Base-by-base conservation (phyloP, 352 stramenopile genomes). In the Phytopythium helicoides region DNA sequence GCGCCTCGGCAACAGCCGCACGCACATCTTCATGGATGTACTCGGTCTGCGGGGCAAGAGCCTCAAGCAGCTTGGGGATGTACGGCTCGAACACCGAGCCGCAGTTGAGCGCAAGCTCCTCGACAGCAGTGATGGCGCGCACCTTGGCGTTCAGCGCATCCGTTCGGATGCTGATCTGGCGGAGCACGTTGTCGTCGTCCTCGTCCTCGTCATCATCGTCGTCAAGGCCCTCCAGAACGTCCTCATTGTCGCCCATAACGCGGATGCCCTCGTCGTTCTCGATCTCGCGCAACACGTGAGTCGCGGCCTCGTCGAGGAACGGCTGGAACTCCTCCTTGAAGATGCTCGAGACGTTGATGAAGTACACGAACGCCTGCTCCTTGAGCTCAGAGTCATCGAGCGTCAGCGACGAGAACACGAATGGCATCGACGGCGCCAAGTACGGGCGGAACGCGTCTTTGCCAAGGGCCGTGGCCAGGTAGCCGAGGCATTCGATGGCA, bases 291-390 rank as follows among this genome's bases (percentile, higher is more conserved):
- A 95, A 61, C 52, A 93, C 80, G 47, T 87, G 66, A 2, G 68
- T 86, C 21, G 84, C 82, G 25, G 77, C 77, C 54, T 87, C 66
- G 37, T 92, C 73, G 16, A 99, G 73, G 58, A 97, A 97, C 25
- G 91, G 95, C 31, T 83, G 77, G 68, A 99, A 99, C 71, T 98
- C 95, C 52, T 97, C 87, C 69, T 97, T 98, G 88, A 98, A 98
- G 26, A 98, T 96, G 64, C 98, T 99, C 52, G 94, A 92, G 44
- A 98, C 72, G 67, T 99, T 99, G 41, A 98, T 97, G 69, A 99
- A 98, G 59, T 98, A 98, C 19, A 97, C 95, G 68, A 98, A 99
- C 28, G 91, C 90, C 72, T 98, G 97, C 64, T 99, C 97, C 68
- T 98, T 97, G 37, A 99, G 84, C 70, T 99, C 95, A 19, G 91